A percentile compares a stretch with the other conserved stretches of the same genome.
These are phyloP conservation scores for Herpetomonas tarakana DNA, from an alignment of 208 protist species.

Conservation along the genomic window DNA sequence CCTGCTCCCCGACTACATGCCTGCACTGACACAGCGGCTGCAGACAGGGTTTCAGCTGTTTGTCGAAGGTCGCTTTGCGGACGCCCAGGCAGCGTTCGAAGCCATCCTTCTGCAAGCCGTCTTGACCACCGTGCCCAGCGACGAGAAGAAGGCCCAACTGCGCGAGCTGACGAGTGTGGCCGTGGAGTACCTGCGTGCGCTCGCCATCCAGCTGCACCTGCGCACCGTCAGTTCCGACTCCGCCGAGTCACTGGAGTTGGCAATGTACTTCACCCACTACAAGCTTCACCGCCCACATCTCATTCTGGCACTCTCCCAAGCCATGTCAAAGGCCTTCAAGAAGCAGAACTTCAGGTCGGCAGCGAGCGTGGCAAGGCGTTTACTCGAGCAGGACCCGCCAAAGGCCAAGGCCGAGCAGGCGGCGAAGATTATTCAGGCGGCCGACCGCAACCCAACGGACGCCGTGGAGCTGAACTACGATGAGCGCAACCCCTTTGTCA, in stretches of 20 bases:
- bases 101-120: slow-evolving; percentile 78
- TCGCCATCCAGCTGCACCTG: slow-evolving; percentile 76
- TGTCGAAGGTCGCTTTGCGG: slow-evolving; percentile 90
- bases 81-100: slow-evolving; percentile 79
- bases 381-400: slow-evolving; percentile 93
- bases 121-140: slow-evolving; percentile 74
- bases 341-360: slow-evolving; percentile 90
- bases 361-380: slow-evolving; percentile 87
- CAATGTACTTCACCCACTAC: slow-evolving; percentile 98
- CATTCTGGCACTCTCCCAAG: slow-evolving; percentile 88
- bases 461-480: slow-evolving; percentile 92
- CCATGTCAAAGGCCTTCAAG: slow-evolving; percentile 93
- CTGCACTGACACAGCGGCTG: slow-evolving; percentile 60
- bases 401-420: slow-evolving; percentile 84
- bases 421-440: slow-evolving; percentile 87
- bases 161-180: slow-evolving; percentile 57
- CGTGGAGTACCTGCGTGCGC: slow-evolving; percentile 67
- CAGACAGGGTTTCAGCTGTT: slow-evolving; percentile 80
- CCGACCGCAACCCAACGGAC: slow-evolving; percentile 83
- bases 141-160: slow-evolving; percentile 43
- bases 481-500: slow-evolving; percentile 95
- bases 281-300: slow-evolving; percentile 92
- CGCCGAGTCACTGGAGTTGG: slow-evolving; percentile 83
- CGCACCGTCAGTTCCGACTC: slow-evolving; percentile 48
- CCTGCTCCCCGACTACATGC: slow-evolving; percentile 50